These are phyloP conservation scores for Suillus americanus DNA, from an alignment of 768 basidiomycete genomes.

Conservation along the genomic window DNA sequence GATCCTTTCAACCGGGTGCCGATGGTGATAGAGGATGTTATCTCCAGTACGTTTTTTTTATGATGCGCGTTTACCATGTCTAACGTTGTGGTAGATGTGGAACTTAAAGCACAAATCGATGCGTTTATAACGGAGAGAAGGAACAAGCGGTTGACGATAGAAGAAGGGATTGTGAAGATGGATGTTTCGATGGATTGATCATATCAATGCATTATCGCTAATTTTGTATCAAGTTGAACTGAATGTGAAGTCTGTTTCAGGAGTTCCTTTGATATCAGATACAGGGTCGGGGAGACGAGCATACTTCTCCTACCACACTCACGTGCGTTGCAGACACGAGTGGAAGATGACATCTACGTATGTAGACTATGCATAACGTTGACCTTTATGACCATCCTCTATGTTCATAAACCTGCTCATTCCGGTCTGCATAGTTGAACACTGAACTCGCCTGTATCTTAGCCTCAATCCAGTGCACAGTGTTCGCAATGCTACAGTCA, in stretches of 20 bases:
- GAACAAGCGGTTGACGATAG: slow-evolving; percentile 29
- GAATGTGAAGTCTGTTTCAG: not conserved
- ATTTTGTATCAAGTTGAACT: not conserved
- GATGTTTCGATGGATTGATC: slow-evolving; percentile 28
- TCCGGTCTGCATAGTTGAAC: not conserved
- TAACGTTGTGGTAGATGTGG: slow-evolving; percentile 46
- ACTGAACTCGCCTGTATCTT: not conserved
- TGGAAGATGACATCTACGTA: not conserved
- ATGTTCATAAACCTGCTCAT: not conserved
- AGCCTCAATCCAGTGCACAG: not conserved
- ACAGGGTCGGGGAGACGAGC: not conserved
- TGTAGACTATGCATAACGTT: not conserved
- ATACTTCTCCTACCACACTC: not conserved
- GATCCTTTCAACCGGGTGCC: slow-evolving; percentile 97
- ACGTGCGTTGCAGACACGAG: not conserved
- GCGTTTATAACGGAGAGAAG: slow-evolving; percentile 63
- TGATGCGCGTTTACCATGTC: not conserved
- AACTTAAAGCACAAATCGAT: slow-evolving; percentile 75
- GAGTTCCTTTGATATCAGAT: not conserved
- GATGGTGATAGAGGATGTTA: slow-evolving; percentile 73
- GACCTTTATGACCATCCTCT: not conserved
- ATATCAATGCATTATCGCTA: slow-evolving; percentile 12
- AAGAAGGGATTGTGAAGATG: slow-evolving; percentile 31
- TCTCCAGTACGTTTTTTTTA: slow-evolving; percentile 53
- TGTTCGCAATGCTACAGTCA: not conserved